Evolutionary conservation across 345 rosid species (phyloP), one percentile per base, ranked within the genome.

Genomic region (Brassica nigra): DNA sequence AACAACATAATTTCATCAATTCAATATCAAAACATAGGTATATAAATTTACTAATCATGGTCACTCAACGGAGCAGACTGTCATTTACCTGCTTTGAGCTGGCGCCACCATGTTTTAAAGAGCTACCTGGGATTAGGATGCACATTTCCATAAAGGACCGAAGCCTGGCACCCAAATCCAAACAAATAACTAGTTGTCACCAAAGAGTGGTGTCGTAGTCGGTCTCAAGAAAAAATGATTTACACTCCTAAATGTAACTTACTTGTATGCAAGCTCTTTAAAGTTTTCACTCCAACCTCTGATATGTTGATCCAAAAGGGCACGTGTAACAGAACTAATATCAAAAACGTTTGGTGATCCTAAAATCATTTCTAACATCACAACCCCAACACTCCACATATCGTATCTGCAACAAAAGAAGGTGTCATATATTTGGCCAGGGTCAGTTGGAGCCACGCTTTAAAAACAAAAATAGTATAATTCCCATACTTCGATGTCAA

Each of bases 361-460:
- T 79, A 95, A 85, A 27, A 95, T 89, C 89, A 95, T 78, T 88
- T 95, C 99, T 84, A 95, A 86, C 62, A 91, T 85, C 78, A 95
- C 95, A 75, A 92, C 99, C 71, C 97, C 97, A 73, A 92, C 94
- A 73, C 99, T 89, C 99, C 99, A 94, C 93, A 92, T 90, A 80
- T 94, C 99, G 67, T 92, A 92, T 83, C 97, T 92, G 84, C 80
- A 66, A 80, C 69, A 62, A 33, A 18, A 64, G 61, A 30, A 54
- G 7, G 70, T 42, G 63, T 70, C 57, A 30, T 44, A 62, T 75
- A 69, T 39, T 52, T 63, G 76, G 54, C 57, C 28, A 16, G 31
- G 31, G 68, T 55, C 30, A 20, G 36, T 37, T 62, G 72, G 39
- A 69, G 67, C 20, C 66, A 47, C 47, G 20, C 15, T 67, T 30